Conservation (phyloP, 2,329 filamentous ascomycete genomes). For the Cladophialophora bantiana region DNA sequence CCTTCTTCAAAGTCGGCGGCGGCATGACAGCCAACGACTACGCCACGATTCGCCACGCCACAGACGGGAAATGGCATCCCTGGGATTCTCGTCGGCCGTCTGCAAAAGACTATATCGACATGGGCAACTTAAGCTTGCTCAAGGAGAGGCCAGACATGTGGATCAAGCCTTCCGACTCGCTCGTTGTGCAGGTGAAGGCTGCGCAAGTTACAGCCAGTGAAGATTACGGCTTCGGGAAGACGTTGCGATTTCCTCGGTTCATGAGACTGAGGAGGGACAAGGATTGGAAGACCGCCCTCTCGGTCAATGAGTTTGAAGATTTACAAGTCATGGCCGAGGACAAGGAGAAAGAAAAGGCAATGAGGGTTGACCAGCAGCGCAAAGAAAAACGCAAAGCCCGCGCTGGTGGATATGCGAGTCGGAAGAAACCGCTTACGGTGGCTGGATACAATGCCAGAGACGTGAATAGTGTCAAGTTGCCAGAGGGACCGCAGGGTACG, state of each 20-base stretch:
- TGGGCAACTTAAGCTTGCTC: conserved; percentile 74
- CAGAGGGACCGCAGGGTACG: conserved; percentile 51
- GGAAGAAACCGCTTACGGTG: conserved; percentile 71
- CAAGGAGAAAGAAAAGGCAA: conserved; percentile 68
- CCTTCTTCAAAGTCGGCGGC: conserved; percentile 98
- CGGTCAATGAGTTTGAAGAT: conserved; percentile 76
- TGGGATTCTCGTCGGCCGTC: conserved; percentile 84
- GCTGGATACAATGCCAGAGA: conserved; percentile 69
- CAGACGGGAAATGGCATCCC: conserved; percentile 87
- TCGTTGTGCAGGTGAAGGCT: conserved; percentile 89
- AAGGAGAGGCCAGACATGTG: conserved; percentile 86
- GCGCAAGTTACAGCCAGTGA: conserved; percentile 77
- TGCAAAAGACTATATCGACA: conserved; percentile 72
- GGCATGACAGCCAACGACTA: conserved; percentile 88
- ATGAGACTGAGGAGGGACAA: conserved; percentile 82
- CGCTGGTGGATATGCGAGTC: conserved; percentile 51
- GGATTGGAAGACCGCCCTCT: conserved; percentile 79
- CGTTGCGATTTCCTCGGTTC: conserved; percentile 90
- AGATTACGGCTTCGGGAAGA: conserved; percentile 77
- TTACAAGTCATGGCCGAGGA: conserved; percentile 73
- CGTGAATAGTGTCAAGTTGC: conserved; percentile 28
- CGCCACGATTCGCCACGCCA: conserved; percentile 78
- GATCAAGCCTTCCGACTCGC: conserved; percentile 87
- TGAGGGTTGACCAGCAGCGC: conserved; percentile 55
- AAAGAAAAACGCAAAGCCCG: conserved; percentile 68